Evolutionary conservation across 1,139 yeast species (phyloP), one percentile per base, ranked within the genome.

Genomic region (Pneumocystis jirovecii): DNA sequence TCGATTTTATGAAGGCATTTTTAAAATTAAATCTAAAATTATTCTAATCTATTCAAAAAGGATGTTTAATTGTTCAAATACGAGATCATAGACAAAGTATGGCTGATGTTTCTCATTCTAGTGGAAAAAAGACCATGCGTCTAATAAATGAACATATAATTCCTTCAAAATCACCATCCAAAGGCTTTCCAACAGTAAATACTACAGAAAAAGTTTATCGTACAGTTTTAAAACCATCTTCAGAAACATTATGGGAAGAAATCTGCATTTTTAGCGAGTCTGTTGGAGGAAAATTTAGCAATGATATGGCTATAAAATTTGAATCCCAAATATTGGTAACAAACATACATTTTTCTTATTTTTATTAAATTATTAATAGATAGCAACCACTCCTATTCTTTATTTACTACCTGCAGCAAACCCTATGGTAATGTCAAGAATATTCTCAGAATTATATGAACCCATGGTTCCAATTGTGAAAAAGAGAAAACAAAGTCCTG

Each of bases 221-320:
- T 34, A 67, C 68, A 2, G 68, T 66, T 3, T 61, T 67, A 42
- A 66, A 64, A 10, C 68, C 67, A 6, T 59, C 68, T 10, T 65
- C 67, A n/a, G 68, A 67, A 56, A 63, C 68, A 19, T 29, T 67
- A 21, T 67, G 68, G 66, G 64, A 65, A 25, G 68, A 67, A 57
- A 61, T 67, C 65, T 50, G 68, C n/a, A 61, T 67, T 29, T 40
- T 61, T 34, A 60, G 63, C 34, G 68, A 67, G 35, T 63, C 62
- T 21, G 62, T 64, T 10, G 66, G 60, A 34, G 65, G 65, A 12
- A 59, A 63, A 25, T 57, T 67, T 35, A 64, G 64, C 6, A 68
- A 67, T 60, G 68, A 63, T 12, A 63, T 61, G 45, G 61, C 67
- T 15, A 63, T 67, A 45, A 62, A 60, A 25, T 61, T 67, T 34